phyloP scores from a whole-genome alignment of 352 stramenopile species.

The Achlya hypogyna region DNA sequence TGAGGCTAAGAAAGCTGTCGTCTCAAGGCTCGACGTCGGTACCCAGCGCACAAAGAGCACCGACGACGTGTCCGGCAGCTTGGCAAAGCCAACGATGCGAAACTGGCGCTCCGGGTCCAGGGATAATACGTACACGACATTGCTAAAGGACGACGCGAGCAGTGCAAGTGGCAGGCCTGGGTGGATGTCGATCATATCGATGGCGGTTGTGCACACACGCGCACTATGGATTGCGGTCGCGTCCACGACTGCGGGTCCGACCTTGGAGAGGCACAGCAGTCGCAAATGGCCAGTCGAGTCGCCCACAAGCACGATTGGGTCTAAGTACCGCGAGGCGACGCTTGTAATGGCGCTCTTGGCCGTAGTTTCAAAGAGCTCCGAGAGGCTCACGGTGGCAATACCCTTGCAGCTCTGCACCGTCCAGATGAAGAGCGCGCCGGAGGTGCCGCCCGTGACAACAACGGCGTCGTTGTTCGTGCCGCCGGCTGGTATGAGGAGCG shows the following conservation, averaged over 20 bases:
- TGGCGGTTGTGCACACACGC: conserved; percentile 32
- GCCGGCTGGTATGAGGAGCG: conserved; percentile 46
- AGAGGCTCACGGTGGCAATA: conserved; percentile 32
- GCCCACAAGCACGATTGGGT: conserved; percentile 53
- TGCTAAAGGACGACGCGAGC: conserved; percentile 39
- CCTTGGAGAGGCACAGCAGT: conserved; percentile 42
- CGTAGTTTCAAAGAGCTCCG: conserved; percentile 29
- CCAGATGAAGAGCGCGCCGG: conserved; percentile 44
- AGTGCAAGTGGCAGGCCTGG: conserved; percentile 43
- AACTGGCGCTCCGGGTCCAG: conserved; percentile 70
- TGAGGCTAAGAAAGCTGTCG: neutral
- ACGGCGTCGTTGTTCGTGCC: conserved; percentile 36
- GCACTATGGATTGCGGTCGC: conserved; percentile 52
- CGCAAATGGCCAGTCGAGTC: conserved; percentile 50
- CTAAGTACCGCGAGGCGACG: conserved; percentile 32
- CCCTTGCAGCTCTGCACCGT: conserved; percentile 36
- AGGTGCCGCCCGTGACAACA: conserved; percentile 42
- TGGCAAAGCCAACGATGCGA: conserved; percentile 32
- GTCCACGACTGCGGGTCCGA: conserved; percentile 35
- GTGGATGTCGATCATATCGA: conserved; percentile 57
- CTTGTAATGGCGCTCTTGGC: conserved; percentile 34
- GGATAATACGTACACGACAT: conserved; percentile 44
- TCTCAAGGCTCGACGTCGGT: conserved; percentile 7
- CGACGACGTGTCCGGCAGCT: neutral
- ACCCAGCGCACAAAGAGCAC: neutral